Evolutionary conservation across 148 eudicot species (phyloP), one percentile per base, ranked within the genome.

Genomic region (Heliosperma pusillum): DNA sequence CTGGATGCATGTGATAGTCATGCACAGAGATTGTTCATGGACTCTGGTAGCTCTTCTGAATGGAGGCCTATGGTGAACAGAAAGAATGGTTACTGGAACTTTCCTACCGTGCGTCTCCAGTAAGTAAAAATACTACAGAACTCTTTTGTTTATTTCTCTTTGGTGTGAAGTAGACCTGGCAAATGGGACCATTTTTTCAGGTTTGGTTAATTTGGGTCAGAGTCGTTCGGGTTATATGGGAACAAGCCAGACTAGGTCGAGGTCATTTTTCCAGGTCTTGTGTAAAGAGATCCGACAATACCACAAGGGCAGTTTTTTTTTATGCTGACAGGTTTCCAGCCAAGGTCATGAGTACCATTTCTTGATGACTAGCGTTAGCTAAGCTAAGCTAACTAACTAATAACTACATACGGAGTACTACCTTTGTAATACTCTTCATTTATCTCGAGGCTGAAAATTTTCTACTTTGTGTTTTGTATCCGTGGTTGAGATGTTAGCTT

Each of bases 71-170:
- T 83, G 45, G 89, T 95, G 11, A 57, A 75, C 70, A 89, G 94
- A 83, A 92, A 89, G 86, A 77, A 86, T 36, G 92, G 97, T 57
- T 89, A 82, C 78, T 82, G 72, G 72, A 88, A 86, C 79, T 87
- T 66, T 13, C 96, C 98, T 56, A 95, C 91, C 3, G 47, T 89
- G 27, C 88, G 97, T 10, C 73, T 95, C 65, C 89, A 89, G 98
- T 95, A 90, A 90, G 98, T 87, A 82, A 50, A 50, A 50, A 4
- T 50, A 50, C 55, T 16, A 50, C 19, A 15, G 17, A 50, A 50
- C n/a, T 16, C 55, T 17, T 50, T 50, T 50, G 55, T 50, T 50
- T 1, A 7, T 50, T 50, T 50, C 55, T 50, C 17, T 13, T 50
- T 50, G 2, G 55, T 50, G 5, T 50, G 13, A 50, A 50, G 2